Base-by-base conservation (phyloP, 768 basidiomycete species). In the Fomitopsis serialis region DNA sequence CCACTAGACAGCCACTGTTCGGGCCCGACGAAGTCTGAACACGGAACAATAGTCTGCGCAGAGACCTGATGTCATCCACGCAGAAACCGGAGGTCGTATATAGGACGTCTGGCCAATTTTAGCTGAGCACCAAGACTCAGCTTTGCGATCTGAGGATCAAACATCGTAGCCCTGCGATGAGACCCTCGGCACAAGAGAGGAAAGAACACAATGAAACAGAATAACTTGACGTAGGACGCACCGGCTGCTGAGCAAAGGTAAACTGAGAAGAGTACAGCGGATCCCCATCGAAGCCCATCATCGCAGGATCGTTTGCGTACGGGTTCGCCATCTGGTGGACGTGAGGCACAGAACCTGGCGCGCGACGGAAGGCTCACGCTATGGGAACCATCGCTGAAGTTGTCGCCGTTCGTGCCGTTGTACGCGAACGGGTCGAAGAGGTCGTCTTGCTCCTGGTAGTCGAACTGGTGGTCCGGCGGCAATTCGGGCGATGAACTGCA, bases 351-450 rank as follows among this genome's bases (percentile, higher is more conserved):
- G 13, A 24, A 22, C 35, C 29, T 21, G n/a, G 11, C 46, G 27
- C 29, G 44, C 32, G n/a, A 35, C 15, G 49, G 6, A 15, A 45
- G n/a, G 59, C 62, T 57, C 49, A 69, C 68, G 35, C 46, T 64
- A 42, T 75, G 68, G 61, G 74, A 68, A 35, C 71, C 74, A 21
- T 60, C 56, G 2, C 58, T 57, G 32, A 58, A 50, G 10, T 53
- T 37, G 29, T 63, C 56, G 21, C 58, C 62, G 48, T 66, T 57
- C 11, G 58, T 59, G 51, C 43, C 52, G n/a, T 58, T 44, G 55
- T 61, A 59, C 23, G 56, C 56, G 50, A 63, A 61, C 35, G 67
- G 61, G 48, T 66, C 66, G 53, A 64, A 66, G 36, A 60, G 60
- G 58, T 71, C 70, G 21, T 68, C 52, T 27, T 63, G 63, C 11